Conservation (phyloP, 2,329 filamentous ascomycete genomes). For the Lecanoromycetidae sp. region DNA sequence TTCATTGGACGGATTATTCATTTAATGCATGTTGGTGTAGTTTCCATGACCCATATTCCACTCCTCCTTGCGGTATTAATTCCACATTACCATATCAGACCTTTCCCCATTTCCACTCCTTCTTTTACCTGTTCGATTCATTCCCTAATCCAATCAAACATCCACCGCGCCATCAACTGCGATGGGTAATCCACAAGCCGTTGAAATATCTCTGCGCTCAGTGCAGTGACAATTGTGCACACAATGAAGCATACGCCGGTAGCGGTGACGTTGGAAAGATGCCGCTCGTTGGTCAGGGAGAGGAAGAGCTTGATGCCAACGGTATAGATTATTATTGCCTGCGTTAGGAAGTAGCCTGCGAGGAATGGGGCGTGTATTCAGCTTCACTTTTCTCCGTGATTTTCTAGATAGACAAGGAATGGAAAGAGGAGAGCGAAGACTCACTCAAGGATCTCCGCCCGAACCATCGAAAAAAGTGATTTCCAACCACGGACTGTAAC, state of each 20-base stretch:
- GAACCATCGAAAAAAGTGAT: slow-evolving; percentile 27
- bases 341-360: slow-evolving; percentile 34
- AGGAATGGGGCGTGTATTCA: not conserved
- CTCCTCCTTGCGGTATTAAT: too few relatives aligned
- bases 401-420: not conserved
- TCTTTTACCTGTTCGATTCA: too few relatives aligned
- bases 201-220: not conserved
- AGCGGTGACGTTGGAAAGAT: not conserved
- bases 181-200: slow-evolving; percentile 1
- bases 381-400: not conserved
- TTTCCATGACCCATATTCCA: too few relatives aligned
- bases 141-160: slow-evolving; percentile 4
- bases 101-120: too few relatives aligned
- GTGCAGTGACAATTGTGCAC: not conserved
- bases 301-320: slow-evolving; percentile 30
- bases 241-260: not conserved
- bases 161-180: not conserved
- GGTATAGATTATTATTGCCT: slow-evolving; percentile 32
- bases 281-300: slow-evolving; percentile 1
- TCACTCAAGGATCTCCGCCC: slow-evolving; percentile 35
- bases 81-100: too few relatives aligned
- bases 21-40: too few relatives aligned
- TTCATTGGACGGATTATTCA: too few relatives aligned
- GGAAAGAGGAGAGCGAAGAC: slow-evolving; percentile 14
- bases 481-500: slow-evolving; percentile 28